Evolutionary conservation across 306 rosid genomes (phyloP), one percentile per base, ranked within the genome.

Genomic region (Vigna reflexopilosa): DNA sequence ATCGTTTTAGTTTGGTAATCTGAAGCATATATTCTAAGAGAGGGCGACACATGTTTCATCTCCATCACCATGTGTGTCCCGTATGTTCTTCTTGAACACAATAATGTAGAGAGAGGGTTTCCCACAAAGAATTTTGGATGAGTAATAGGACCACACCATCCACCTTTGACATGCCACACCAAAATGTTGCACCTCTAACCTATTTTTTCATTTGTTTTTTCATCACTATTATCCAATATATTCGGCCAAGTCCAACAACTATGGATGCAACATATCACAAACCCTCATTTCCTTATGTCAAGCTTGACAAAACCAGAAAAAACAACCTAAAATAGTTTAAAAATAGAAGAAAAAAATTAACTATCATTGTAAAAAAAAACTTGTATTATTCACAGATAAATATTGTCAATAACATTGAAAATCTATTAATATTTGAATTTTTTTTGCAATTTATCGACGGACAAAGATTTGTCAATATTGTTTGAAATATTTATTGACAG

Each of bases 1-100:
- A 74, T 69, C 56, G 9, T 17, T 76, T 19, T 64, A 51, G 72
- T 66, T 85, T 82, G 77, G 77, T 57, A 85, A 58, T 30, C 75
- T 62, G 14, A 79, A 13, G 22, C 77, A 86, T 68, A 72, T 12
- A 51, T 42, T 79, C 72, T 13, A 28, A 54, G 1, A 61, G 17
- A 9, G 74, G 15, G 67, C 22, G 85, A 67, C 86, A 76, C 86
- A 45, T 86, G 86, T 80, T 83, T 83, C 72, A 22, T 59, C 71
- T 50, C 54, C 80, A 26, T 49, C 55, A 22, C 38, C 76, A 59
- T 19, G 7, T 66, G 7, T 75, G 12, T 54, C n/a, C 51, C 9
- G 71, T 45, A 26, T 28, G 49, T 32, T 17, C 47, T 42, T 42
- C 47, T 2, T 42, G 0, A 54, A 32, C 7, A 66, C 4, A 50